Evolutionary conservation across 257 asterid genomes (phyloP), one percentile per base, ranked within the genome.

Genomic region (Solanum dulcamara): DNA sequence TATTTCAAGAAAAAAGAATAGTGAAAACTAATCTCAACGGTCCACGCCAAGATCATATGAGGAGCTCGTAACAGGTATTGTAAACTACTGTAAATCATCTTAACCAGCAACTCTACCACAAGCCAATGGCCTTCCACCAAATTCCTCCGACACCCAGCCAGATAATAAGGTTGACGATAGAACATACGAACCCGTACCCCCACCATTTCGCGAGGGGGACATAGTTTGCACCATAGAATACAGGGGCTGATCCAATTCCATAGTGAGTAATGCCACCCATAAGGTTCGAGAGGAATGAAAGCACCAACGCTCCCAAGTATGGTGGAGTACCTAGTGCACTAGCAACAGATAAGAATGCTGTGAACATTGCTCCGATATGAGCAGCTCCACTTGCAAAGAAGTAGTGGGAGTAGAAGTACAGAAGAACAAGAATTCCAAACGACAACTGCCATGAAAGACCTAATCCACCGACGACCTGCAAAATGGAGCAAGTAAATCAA

Each of bases 301-400:
- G 94, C 22, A 97, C 98, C 75, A 90, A 8, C 0, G 99, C 99
- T 20, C 92, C 97, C 1, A 97, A 93, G 87, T 92, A 97, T 0
- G 98, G 91, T 30, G 99, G 99, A 53, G 99, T 92, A 8, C 99
- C 99, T 80, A 95, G 86, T 32, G 99, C 99, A 81, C 93, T 94
- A 12, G 99, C 96, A 13, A 96, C 97, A 0, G 99, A 96, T 50
- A 96, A 86, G 92, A 96, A 95, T 33, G 99, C 98, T 3, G 99
- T 95, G 83, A 96, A 96, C 99, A 96, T 96, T 84, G 99, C 99
- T 22, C 98, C 99, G 0, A 97, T 97, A 62, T 97, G 99, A 44
- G 99, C 99, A 35, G 99, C 98, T 68, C 99, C 98, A 53, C 99
- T 97, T 10, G 98, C 99, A 26, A 97, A 97, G 93, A 97, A 97